Percentiles rank a stretch among this genome's conserved stretches.
Evolutionary conservation across 78 protist genomes (phyloP).

Genomic region (Isochrysis galbana): DNA sequence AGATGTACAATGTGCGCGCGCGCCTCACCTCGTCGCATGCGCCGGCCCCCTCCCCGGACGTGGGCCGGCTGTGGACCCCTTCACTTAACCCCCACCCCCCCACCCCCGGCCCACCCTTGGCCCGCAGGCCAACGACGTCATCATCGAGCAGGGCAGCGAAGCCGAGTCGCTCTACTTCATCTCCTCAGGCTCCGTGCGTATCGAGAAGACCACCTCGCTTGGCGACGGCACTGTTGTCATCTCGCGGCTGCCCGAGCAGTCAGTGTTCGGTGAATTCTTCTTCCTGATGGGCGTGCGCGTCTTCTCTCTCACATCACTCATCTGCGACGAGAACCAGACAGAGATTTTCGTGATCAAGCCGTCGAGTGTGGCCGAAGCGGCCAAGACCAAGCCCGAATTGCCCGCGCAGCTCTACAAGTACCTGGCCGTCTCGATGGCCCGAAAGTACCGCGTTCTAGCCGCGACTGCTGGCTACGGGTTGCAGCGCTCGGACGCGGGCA

Average conservation of each 20-base stretch:
- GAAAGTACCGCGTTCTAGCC: not conserved
- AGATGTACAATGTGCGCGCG: not conserved
- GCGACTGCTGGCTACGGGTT: not conserved
- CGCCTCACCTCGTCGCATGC: not conserved
- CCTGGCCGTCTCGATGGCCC: not conserved
- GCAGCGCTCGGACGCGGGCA: not conserved
- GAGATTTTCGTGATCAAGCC: not conserved
- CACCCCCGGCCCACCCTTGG: not conserved
- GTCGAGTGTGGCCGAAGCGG: not conserved
- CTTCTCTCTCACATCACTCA: not conserved
- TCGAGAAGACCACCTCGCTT: not conserved
- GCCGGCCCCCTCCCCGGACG: not conserved
- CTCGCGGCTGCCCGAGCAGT: not conserved
- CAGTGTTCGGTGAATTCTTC: conserved; percentile 7
- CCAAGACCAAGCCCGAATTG: not conserved
- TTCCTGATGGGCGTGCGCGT: not conserved
- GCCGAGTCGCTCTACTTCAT: not conserved
- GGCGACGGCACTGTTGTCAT: not conserved
- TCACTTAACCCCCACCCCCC: not conserved
- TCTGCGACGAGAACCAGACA: not conserved
- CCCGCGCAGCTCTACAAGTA: not conserved
- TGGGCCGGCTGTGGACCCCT: not conserved
- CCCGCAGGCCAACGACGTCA: not conserved
- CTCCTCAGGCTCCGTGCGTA: not conserved
- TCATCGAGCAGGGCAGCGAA: not conserved